These are phyloP conservation scores for Erodium maritimum DNA, from an alignment of 345 rosid genomes.

Conservation along the genomic window DNA sequence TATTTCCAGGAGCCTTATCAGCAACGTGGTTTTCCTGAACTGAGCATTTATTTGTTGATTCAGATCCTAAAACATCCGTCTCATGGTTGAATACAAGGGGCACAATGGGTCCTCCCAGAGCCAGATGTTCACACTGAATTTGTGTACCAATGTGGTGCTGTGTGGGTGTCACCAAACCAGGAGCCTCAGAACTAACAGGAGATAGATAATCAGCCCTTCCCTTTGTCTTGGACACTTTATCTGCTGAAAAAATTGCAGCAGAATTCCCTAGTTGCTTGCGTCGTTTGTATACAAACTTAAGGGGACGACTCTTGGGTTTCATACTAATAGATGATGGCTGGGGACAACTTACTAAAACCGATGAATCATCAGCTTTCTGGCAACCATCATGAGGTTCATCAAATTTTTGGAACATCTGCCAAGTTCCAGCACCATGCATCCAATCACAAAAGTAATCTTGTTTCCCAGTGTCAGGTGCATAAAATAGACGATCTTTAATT, in stretches of 20 bases:
- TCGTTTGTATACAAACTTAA: slow-evolving; percentile 46
- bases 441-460: slow-evolving; percentile 23
- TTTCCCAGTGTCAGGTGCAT: slow-evolving; percentile 22
- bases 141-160: slow-evolving; percentile 20
- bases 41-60: slow-evolving; percentile 16
- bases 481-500: slow-evolving; percentile 25
- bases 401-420: slow-evolving; percentile 45
- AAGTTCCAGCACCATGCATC: slow-evolving; percentile 23
- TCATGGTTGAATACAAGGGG: slow-evolving; percentile 15
- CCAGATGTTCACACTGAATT: slow-evolving; percentile 11
- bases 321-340: slow-evolving; percentile 26
- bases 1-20: slow-evolving; percentile 21
- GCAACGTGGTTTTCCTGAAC: slow-evolving; percentile 15
- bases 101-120: slow-evolving; percentile 11
- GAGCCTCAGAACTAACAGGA: slow-evolving; percentile 30
- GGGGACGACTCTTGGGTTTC: slow-evolving; percentile 25
- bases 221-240: slow-evolving; percentile 21
- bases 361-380: slow-evolving; percentile 23
- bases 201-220: slow-evolving; percentile 27
- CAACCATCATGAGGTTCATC: slow-evolving; percentile 22
- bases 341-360: slow-evolving; percentile 24
- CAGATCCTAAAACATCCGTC: slow-evolving; percentile 11
- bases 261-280: slow-evolving; percentile 25
- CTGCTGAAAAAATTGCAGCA: slow-evolving; percentile 18
- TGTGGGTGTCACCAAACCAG: slow-evolving; percentile 19